Conservation (phyloP, 345 rosid genomes). For the Ceriops zippeliana region DNA sequence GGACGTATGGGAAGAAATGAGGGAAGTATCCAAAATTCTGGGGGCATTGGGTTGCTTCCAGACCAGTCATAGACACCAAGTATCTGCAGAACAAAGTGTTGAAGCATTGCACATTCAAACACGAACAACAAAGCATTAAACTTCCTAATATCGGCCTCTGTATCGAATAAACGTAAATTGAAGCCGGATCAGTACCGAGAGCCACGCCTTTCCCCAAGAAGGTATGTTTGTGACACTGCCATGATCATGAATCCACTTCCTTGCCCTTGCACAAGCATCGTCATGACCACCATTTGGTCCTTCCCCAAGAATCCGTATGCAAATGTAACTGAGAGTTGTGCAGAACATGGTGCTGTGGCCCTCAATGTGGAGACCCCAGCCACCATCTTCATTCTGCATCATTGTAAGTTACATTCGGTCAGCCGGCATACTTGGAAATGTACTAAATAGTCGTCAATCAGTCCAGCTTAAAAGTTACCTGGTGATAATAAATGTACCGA, state of each 20-base stretch:
- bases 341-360: conserved; percentile 29
- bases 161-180: background rate
- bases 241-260: conserved; percentile 25
- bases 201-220: conserved; percentile 33
- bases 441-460: background rate
- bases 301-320: conserved; percentile 20
- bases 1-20: conserved; percentile 17
- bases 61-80: conserved; percentile 23
- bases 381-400: conserved; percentile 26
- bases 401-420: background rate
- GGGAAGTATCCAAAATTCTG: conserved; percentile 25
- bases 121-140: background rate
- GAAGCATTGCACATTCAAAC: too few species aligned
- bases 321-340: conserved; percentile 21
- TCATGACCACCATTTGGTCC: conserved; percentile 19
- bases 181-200: conserved; percentile 10
- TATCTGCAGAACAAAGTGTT: background rate
- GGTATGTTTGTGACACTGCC: conserved; percentile 25
- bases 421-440: background rate
- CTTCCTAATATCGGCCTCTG: too few species aligned
- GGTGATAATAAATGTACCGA: conserved; percentile 20
- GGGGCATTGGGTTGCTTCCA: conserved; percentile 27
- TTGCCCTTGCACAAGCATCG: conserved; percentile 21
- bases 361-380: conserved; percentile 28
- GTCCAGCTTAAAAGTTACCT: background rate